Base-by-base conservation (phyloP, 176 grass and related monocot genomes). In the Saccharum officinarum region DNA sequence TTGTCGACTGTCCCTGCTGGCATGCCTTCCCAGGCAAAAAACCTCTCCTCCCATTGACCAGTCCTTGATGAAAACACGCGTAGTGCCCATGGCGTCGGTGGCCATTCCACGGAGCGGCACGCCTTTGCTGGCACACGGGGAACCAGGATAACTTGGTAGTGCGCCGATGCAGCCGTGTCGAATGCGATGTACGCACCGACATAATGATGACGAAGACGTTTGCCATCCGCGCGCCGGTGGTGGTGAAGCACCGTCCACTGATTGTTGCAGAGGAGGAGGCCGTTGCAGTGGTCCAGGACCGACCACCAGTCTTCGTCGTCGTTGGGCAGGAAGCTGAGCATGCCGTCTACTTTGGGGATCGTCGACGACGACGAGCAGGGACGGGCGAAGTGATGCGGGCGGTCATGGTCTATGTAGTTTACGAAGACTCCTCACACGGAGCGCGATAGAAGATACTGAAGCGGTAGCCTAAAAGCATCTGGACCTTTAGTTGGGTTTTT, bases 301-400 rank as follows among this genome's bases (percentile, higher is more conserved):
- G 44, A 46, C 44, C 44, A 46, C 44, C 44, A 46, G 44, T 46
- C 44, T 10, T 44, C 42, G 8, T 10, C 40, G 42, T 44, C 42
- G 42, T 44, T 6, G 16, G 44, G 73, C 45, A 85, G 3, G 46
- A 57, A 85, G 44, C 34, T 9, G 9, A 82, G 80, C n/a, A 59
- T 18, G 47, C 61, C n/a, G 33, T 84, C 14, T 12, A 67, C 13
- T 5, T 5, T 11, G 0, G 13, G 10, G 2, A 13, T 18, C 9
- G 17, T 2, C 4, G 26, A 20, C 12, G 10, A 5, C 16, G 81
- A 14, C 3, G 28, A 26, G 0, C 22, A 37, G 8, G 71, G 82
- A 4, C 82, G 28, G 30, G 71, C 13, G 59, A 84, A 75, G 82
- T 66, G 63, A 41, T 66, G 31, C 45, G 82, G 81, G 5, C 69